phyloP scores from a whole-genome alignment of 169 alveolate genomes.

The Plasmodium chabaudi region DNA sequence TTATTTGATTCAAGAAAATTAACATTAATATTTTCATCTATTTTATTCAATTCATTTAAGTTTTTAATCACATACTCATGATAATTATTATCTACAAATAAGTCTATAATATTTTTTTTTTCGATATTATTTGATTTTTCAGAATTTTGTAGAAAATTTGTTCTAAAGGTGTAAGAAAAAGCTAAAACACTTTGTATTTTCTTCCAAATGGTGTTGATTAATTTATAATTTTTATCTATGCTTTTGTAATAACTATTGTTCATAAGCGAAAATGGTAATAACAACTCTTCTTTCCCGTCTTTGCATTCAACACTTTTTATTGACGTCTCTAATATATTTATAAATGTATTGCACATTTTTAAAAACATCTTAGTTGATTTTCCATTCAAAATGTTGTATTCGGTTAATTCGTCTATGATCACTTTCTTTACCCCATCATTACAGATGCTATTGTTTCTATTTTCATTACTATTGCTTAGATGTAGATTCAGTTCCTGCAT shows the following conservation, averaged over 20 bases:
- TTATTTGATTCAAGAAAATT: conserved; percentile 6
- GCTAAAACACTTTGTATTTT: conserved; percentile 16
- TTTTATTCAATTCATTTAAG: conserved; percentile 16
- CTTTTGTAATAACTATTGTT: conserved; percentile 13
- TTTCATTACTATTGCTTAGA: not conserved
- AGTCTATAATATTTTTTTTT: conserved; percentile 35
- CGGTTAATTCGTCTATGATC: conserved; percentile 29
- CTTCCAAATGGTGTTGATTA: conserved; percentile 7
- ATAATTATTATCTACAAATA: conserved; percentile 52
- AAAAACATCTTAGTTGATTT: conserved; percentile 25
- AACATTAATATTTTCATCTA: conserved; percentile 17
- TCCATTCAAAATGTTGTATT: conserved; percentile 14
- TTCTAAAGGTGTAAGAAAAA: conserved; percentile 10
- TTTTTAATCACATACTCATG: conserved; percentile 23
- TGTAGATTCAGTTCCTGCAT: not conserved
- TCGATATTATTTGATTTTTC: conserved; percentile 11
- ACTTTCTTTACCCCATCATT: conserved; percentile 1
- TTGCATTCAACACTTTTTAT: not conserved
- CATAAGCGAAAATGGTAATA: not conserved
- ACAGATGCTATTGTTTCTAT: not conserved
- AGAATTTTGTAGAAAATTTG: conserved; percentile 10
- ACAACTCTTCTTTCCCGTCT: not conserved
- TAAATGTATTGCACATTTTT: conserved; percentile 4
- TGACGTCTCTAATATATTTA: conserved; percentile 4
- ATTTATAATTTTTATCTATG: conserved; percentile 12